Percentiles rank a stretch among this genome's conserved stretches.
Evolutionary conservation across 1,284 basidiomycete genomes (phyloP).

Genomic region (Porogramme epimiltina): DNA sequence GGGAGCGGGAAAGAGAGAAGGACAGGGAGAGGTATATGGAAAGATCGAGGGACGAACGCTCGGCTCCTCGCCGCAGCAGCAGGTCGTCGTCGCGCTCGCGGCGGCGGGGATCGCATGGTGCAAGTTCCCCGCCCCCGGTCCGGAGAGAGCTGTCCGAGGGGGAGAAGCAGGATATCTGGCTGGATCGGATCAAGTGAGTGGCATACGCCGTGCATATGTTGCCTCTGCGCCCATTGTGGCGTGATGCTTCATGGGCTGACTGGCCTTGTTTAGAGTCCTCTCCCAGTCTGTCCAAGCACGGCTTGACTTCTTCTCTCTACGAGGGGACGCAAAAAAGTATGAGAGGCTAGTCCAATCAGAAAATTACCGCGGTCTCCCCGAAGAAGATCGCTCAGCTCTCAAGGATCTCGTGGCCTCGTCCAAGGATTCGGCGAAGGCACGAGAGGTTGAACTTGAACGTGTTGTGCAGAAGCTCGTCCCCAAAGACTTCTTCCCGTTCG

Average conservation of each 20-base stretch:
- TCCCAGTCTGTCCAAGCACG: conserved; percentile 29
- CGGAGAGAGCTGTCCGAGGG: conserved; percentile 21
- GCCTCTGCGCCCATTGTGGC: neutral
- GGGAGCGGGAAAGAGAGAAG: neutral
- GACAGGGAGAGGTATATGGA: neutral
- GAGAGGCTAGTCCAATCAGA: conserved; percentile 23
- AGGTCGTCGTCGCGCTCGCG: neutral
- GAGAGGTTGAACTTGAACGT: conserved; percentile 30
- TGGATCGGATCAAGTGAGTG: conserved; percentile 33
- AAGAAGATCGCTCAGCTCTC: conserved; percentile 22
- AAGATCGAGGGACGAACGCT: neutral
- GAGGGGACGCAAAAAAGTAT: conserved; percentile 24
- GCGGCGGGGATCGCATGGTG: neutral
- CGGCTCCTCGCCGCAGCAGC: conserved; percentile 9
- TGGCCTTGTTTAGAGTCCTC: conserved; percentile 20
- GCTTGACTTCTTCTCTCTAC: conserved; percentile 25
- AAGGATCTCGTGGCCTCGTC: conserved; percentile 27
- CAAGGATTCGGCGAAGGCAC: conserved; percentile 26
- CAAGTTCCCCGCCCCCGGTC: neutral
- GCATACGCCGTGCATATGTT: neutral
- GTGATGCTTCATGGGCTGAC: neutral
- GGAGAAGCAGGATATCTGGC: conserved; percentile 32
- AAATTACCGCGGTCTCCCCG: conserved; percentile 18
- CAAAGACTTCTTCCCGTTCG: conserved; percentile 42
- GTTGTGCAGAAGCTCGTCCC: conserved; percentile 33